A percentile compares a stretch with the other conserved stretches of the same genome.
These are phyloP conservation scores for Mimosa bimucronata DNA, from an alignment of 306 rosid species.

Conservation along the genomic window DNA sequence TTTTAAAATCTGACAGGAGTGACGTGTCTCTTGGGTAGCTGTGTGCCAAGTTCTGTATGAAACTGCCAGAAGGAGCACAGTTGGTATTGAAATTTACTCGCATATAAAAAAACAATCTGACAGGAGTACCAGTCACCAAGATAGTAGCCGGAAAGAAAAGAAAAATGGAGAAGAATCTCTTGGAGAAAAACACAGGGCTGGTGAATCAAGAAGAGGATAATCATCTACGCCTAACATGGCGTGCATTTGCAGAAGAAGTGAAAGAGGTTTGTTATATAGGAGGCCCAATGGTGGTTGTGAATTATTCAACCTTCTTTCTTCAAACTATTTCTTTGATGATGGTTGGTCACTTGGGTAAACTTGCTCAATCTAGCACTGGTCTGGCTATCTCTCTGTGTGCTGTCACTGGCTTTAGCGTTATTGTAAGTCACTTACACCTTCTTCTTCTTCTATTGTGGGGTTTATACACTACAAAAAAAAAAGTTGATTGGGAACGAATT, in stretches of 20 bases:
- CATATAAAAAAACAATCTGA: too few relatives aligned
- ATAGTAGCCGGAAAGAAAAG: too few relatives aligned
- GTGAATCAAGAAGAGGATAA: not conserved
- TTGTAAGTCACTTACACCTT: slow-evolving; percentile 41
- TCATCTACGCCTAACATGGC: not conserved
- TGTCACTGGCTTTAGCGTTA: slow-evolving; percentile 59
- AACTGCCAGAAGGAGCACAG: too few relatives aligned
- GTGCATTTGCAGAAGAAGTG: not conserved
- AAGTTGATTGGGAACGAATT: too few relatives aligned
- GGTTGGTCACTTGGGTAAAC: slow-evolving; percentile 69
- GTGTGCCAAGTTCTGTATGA: too few relatives aligned
- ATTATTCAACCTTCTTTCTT: not conserved
- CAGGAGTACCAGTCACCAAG: too few relatives aligned
- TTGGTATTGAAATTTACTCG: too few relatives aligned
- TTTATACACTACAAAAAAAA: too few relatives aligned
- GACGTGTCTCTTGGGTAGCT: too few relatives aligned
- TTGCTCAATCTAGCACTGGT: slow-evolving; percentile 68
- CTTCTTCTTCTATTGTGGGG: too few relatives aligned
- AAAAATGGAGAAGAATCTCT: slow-evolving; percentile 43
- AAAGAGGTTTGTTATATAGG: not conserved
- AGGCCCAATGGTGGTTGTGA: not conserved
- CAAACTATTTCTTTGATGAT: slow-evolving; percentile 54
- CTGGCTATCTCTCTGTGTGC: slow-evolving; percentile 56
- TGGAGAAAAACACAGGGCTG: slow-evolving; percentile 19
- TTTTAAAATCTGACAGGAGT: too few relatives aligned